These are phyloP conservation scores for Tremella yokohamensis DNA, from an alignment of 768 basidiomycete species.

Conservation along the genomic window DNA sequence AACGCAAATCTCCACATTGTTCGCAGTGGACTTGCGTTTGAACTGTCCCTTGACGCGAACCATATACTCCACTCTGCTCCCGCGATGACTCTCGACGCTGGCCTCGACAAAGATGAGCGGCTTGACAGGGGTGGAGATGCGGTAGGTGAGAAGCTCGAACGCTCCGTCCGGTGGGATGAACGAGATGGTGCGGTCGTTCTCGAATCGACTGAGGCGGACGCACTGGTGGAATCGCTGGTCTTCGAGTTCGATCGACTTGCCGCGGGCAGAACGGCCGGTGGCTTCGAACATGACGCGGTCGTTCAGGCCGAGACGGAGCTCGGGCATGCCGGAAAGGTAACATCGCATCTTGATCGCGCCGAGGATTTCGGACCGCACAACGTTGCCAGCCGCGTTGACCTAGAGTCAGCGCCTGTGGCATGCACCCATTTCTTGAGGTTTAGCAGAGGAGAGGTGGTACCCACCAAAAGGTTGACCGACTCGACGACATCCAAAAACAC, in stretches of 20 bases:
- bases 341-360: constrained; percentile 99
- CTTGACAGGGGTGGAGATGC: constrained; percentile 93
- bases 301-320: constrained; percentile 87
- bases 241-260: constrained; percentile 99
- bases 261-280: constrained; percentile 87
- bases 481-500: constrained; percentile 98
- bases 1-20: constrained; percentile 97
- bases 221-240: constrained; percentile 99
- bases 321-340: constrained; percentile 99
- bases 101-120: constrained; percentile 98
- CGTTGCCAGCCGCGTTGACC: constrained; percentile 96
- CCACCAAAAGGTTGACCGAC: constrained; percentile 88
- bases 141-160: constrained; percentile 97
- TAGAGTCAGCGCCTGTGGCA: constrained; percentile 44
- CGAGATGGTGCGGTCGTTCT: constrained; percentile 97
- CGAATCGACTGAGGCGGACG: constrained; percentile 91
- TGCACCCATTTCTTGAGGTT: no score
- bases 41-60: constrained; percentile 94
- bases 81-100: constrained; percentile 86
- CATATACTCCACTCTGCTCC: constrained; percentile 89
- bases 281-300: constrained; percentile 99
- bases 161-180: constrained; percentile 99
- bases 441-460: constrained; percentile 44
- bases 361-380: constrained; percentile 92
- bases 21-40: constrained; percentile 91